Percentiles rank a stretch among this genome's conserved stretches.
Conservation (phyloP, 1,139 yeast genomes). For the Lodderomyces parapsilosis region DNA sequence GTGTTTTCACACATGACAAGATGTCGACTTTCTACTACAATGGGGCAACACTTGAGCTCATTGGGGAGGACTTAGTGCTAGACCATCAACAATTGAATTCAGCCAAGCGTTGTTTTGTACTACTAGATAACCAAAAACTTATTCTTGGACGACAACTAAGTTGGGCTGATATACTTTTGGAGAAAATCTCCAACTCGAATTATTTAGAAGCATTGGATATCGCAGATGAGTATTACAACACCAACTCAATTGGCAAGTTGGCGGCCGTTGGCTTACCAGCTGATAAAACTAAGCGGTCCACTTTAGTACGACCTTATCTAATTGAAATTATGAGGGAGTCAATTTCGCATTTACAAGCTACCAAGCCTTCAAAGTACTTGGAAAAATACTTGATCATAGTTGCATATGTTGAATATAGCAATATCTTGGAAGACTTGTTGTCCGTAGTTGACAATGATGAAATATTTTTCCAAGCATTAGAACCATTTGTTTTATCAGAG, state of each 20-base stretch:
- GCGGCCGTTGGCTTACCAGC: conserved; percentile 55
- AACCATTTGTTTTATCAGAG: conserved; percentile 48
- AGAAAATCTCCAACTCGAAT: conserved; percentile 45
- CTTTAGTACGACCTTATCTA: conserved; percentile 53
- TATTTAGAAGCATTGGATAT: conserved; percentile 56
- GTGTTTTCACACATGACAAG: conserved; percentile 23
- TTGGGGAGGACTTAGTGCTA: conserved; percentile 2
- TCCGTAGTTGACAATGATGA: conserved; percentile 41
- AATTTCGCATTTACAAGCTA: conserved; percentile 29
- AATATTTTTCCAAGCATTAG: conserved; percentile 51
- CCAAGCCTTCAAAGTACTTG: conserved; percentile 4
- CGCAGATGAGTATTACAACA: conserved; percentile 52
- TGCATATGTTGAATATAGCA: conserved; percentile 19
- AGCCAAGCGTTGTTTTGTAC: conserved; percentile 25
- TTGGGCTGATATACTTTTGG: conserved; percentile 71
- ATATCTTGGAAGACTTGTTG: conserved; percentile 50
- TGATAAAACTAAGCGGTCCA: conserved; percentile 40
- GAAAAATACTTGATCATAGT: conserved; percentile 16
- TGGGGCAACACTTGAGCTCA: conserved; percentile 6
- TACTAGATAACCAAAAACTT: conserved; percentile 21
- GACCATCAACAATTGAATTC: conserved; percentile 20
- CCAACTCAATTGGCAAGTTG: conserved; percentile 46
- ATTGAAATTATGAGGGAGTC: conserved; percentile 57
- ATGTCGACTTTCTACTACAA: conserved; percentile 13
- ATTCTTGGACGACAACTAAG: conserved; percentile 57